Percentiles rank a stretch among this genome's conserved stretches.
Evolutionary conservation across 768 basidiomycete species (phyloP).

Genomic region (Russula sp.): DNA sequence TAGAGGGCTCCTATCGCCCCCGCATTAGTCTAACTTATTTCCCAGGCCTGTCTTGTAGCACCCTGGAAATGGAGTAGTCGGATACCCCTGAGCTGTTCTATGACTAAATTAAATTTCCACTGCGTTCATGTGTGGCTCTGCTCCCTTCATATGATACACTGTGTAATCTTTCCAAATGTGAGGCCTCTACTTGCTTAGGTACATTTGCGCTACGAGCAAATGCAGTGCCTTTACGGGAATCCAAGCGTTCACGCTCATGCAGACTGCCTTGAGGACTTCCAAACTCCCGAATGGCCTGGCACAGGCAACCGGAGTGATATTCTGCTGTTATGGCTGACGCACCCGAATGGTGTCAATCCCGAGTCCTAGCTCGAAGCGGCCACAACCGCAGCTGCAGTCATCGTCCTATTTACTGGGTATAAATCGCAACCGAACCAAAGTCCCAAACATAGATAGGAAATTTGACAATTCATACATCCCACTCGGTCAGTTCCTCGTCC

Average conservation of each 20-base stretch:
- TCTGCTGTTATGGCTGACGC: not conserved
- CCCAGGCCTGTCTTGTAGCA: conserved; percentile 7
- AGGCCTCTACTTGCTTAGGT: not conserved
- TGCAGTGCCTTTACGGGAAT: not conserved
- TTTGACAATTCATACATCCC: no score
- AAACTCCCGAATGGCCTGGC: no score
- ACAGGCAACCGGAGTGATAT: not conserved
- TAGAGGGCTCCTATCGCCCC: conserved; percentile 4
- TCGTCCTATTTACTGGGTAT: no score
- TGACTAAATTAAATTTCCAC: not conserved
- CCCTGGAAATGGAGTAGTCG: not conserved
- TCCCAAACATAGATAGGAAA: no score
- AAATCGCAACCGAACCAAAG: no score
- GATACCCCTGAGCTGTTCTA: not conserved
- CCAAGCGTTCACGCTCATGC: not conserved
- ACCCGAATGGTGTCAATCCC: no score
- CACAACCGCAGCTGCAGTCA: not conserved
- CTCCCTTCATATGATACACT: not conserved
- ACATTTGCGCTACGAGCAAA: not conserved
- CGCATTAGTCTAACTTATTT: not conserved
- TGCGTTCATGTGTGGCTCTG: not conserved
- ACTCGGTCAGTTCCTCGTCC: no score
- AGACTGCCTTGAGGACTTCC: not conserved
- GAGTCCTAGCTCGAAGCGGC: not conserved
- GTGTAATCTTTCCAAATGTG: not conserved